Evolutionary conservation across 1,284 basidiomycete species (phyloP).

Genomic region (Moesziomyces sp.): DNA sequence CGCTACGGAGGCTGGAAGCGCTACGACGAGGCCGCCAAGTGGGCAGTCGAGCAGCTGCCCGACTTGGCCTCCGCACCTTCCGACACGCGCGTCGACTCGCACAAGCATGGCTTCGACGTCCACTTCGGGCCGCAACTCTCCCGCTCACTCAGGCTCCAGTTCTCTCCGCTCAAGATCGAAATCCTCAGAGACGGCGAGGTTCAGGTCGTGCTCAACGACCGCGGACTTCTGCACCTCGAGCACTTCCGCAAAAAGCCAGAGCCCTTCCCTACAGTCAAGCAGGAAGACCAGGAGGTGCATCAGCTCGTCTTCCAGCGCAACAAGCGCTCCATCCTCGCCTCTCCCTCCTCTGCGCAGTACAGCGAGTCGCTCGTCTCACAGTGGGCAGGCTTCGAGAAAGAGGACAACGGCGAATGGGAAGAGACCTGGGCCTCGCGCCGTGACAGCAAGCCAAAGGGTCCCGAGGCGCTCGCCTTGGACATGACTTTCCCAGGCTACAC

Average conservation of each 20-base stretch:
- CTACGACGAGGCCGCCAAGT: conserved; percentile 60
- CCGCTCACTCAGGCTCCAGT: conserved; percentile 44
- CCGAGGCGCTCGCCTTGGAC: conserved; percentile 91
- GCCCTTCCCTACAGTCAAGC: conserved; percentile 51
- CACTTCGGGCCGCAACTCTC: conserved; percentile 42
- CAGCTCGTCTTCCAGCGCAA: conserved; percentile 55
- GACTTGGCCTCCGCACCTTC: conserved; percentile 26
- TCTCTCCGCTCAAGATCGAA: conserved; percentile 57
- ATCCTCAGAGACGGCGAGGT: conserved; percentile 77
- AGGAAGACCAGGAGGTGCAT: conserved; percentile 37
- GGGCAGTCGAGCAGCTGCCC: conserved; percentile 59
- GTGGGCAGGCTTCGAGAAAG: conserved; percentile 68
- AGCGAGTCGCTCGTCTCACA: conserved; percentile 38
- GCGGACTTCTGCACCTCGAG: conserved; percentile 94
- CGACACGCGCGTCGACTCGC: conserved; percentile 21
- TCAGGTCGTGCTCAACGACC: conserved; percentile 88
- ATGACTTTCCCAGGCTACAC: conserved; percentile 90
- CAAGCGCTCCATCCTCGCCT: conserved; percentile 46
- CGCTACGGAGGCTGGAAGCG: conserved; percentile 57
- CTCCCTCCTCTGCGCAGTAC: conserved; percentile 18
- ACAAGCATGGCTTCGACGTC: conserved; percentile 25
- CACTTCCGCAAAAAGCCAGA: conserved; percentile 75
- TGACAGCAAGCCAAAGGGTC: conserved; percentile 97
- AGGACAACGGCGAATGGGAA: conserved; percentile 82
- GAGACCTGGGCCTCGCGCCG: conserved; percentile 87